These are phyloP conservation scores for Sugiyamaella japonica DNA, from an alignment of 1,139 yeast genomes.

Conservation along the genomic window DNA sequence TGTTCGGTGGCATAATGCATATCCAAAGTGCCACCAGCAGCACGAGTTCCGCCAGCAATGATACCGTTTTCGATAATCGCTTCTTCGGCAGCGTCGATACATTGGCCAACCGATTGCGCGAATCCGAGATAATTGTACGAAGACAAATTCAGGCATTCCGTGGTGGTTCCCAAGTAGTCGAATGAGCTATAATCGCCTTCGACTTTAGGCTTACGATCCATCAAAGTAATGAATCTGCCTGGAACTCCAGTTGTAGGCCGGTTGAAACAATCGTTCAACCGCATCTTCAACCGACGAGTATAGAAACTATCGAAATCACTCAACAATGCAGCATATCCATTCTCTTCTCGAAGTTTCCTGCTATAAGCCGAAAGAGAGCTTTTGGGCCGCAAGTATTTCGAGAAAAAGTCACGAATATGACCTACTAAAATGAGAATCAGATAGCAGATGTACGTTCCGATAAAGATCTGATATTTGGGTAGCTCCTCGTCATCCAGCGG, in stretches of 20 bases:
- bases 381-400: slow-evolving; percentile 53
- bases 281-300: slow-evolving; percentile 83
- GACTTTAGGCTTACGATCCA: slow-evolving; percentile 69
- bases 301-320: slow-evolving; percentile 93
- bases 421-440: slow-evolving; percentile 83
- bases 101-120: slow-evolving; percentile 90
- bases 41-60: slow-evolving; percentile 76
- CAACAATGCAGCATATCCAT: slow-evolving; percentile 96
- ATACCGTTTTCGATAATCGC: slow-evolving; percentile 69
- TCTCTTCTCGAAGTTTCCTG: slow-evolving; percentile 64
- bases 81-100: slow-evolving; percentile 77
- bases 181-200: slow-evolving; percentile 51
- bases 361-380: slow-evolving; percentile 6
- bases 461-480: slow-evolving; percentile 77
- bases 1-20: slow-evolving; percentile 73
- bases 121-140: slow-evolving; percentile 95
- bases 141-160: slow-evolving; percentile 80
- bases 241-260: slow-evolving; percentile 97
- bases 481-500: slow-evolving; percentile 55
- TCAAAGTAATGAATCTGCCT: slow-evolving; percentile 82
- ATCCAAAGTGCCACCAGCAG: slow-evolving; percentile 72
- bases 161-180: slow-evolving; percentile 69
- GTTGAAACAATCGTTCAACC: slow-evolving; percentile 92
- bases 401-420: slow-evolving; percentile 85
- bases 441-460: slow-evolving; percentile 83